These are phyloP conservation scores for Candida coquimbonensis DNA, from an alignment of 805 yeast genomes.

Conservation along the genomic window DNA sequence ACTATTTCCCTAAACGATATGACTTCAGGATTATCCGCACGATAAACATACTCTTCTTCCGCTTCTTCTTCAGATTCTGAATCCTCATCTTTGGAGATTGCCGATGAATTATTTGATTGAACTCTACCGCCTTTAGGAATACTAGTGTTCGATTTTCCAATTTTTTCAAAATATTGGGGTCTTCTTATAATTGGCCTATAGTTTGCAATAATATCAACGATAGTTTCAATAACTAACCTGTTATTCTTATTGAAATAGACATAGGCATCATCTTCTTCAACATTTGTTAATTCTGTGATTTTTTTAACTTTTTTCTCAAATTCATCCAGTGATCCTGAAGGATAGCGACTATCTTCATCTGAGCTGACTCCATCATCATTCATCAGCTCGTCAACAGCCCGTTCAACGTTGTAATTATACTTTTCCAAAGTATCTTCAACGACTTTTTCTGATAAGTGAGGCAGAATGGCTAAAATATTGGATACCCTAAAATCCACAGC, in stretches of 20 bases:
- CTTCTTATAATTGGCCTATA: neutral
- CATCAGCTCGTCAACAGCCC: no score
- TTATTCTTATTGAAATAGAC: neutral
- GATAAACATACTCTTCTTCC: neutral
- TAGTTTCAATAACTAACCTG: neutral
- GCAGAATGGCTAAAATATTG: no score
- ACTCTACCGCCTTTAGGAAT: slow-evolving; percentile 6
- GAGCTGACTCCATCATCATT: no score
- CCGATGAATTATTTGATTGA: neutral
- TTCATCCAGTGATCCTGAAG: neutral
- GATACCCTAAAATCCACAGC: neutral
- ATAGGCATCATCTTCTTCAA: neutral
- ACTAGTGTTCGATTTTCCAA: neutral
- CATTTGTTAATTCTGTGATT: neutral
- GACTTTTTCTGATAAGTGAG: no score
- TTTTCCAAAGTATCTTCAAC: no score
- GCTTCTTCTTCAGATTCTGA: neutral
- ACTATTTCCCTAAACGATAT: slow-evolving; percentile 29
- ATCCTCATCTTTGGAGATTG: neutral
- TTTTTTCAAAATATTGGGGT: neutral
- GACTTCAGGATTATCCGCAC: slow-evolving; percentile 22
- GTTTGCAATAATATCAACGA: slow-evolving; percentile 2
- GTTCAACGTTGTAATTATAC: no score
- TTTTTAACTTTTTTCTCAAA: neutral
- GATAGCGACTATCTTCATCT: no score